Percentiles rank a stretch among this genome's conserved stretches.
Evolutionary conservation across 495 filamentous ascomycete genomes (phyloP).

Genomic region (Lophium mytilinum): DNA sequence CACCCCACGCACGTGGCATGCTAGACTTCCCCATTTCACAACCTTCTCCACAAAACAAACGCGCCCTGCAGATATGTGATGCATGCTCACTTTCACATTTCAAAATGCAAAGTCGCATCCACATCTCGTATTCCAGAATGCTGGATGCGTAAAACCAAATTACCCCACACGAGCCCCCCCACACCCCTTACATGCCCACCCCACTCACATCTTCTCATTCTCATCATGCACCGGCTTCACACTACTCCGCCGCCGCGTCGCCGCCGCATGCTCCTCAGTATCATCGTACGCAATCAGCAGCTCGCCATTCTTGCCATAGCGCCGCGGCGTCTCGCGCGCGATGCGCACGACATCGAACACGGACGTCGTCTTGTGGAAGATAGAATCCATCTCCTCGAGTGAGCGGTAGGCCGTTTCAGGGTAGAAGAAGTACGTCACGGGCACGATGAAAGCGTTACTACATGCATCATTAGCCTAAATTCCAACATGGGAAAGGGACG

Average conservation of each 20-base stretch:
- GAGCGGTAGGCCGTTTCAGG: constrained; percentile 50
- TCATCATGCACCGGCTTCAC: neutral
- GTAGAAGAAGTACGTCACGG: constrained; percentile 48
- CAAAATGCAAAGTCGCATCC: no score
- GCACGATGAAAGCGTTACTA: constrained; percentile 30
- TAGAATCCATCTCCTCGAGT: constrained; percentile 52
- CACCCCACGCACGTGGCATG: no score
- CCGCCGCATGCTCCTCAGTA: constrained; percentile 32
- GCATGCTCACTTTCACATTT: no score
- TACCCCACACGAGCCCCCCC: no score
- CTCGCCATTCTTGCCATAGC: constrained; percentile 66
- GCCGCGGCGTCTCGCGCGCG: constrained; percentile 52
- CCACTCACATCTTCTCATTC: no score
- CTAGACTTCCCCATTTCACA: no score
- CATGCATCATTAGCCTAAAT: neutral
- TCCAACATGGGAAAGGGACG: neutral
- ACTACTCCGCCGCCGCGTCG: neutral
- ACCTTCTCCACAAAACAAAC: no score
- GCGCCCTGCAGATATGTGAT: no score
- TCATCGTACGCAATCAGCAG: constrained; percentile 52
- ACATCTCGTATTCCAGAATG: no score
- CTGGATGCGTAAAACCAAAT: no score
- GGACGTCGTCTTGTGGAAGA: constrained; percentile 38
- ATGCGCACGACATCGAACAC: constrained; percentile 51
- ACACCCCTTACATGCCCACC: no score